Evolutionary conservation across 176 grass and related monocot genomes (phyloP), one percentile per base, ranked within the genome.

Genomic region (Miscanthus lutarioriparius): DNA sequence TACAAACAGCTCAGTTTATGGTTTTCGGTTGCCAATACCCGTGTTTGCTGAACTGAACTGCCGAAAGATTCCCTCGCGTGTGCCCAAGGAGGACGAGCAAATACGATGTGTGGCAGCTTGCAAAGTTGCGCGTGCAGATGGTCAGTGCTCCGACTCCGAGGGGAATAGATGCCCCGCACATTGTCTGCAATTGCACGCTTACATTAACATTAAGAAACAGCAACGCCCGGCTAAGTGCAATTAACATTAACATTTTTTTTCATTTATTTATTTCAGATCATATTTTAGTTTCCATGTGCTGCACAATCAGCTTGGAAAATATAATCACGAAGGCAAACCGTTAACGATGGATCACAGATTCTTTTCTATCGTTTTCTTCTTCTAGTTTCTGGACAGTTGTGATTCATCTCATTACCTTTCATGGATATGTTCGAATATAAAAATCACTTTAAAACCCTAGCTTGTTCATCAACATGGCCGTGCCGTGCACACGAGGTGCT

Each of bases 21-120:
- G 38, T n/a, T 68, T 68, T 22, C 8, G 33, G 33, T 8, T 6
- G 36, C 10, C 67, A 10, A 37, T 70, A 17, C 37, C 67, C 17
- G 22, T 23, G n/a, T n/a, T 13, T 45, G 72, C 16, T 47, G 15
- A 27, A 26, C 1, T 10, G 37, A 36, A 36, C 35, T 36, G 37
- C 58, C 58, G 76, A 79, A 47, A 66, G 77, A 66, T 45, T 65
- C 77, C 25, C 39, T 48, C 45, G 45, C 15, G 15, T 40, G 39
- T 12, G 58, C 58, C 25, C 2, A 68, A 5, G 66, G 27, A 20
- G 15, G 19, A 20, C 12, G 77, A 33, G 76, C 77, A 79, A 63
- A 43, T 19, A 64, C 36, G 8, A 64, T 20, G 16, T 49, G 45
- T 16, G 45, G 45, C 45, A 16, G 16, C 45, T 48, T 6, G 45